phyloP scores from a whole-genome alignment of 768 basidiomycete species.

The Suillus lakei region DNA sequence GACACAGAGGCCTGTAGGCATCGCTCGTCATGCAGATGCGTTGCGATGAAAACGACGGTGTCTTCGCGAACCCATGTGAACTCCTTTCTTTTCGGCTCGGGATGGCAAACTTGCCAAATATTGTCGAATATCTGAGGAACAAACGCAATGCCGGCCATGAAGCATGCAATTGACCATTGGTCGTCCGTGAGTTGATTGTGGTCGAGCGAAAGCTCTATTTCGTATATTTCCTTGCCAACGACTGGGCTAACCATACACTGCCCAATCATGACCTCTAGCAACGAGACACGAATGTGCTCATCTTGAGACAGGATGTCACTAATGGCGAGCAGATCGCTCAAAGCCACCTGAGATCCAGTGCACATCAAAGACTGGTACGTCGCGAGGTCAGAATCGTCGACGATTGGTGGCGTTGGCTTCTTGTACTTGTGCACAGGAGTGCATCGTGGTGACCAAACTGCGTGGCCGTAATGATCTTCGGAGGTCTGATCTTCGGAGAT shows the following conservation, averaged over 20 bases:
- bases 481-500: neutral
- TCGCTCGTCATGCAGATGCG: slow-evolving; percentile 6
- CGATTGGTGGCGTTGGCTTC: neutral
- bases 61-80: slow-evolving; percentile 9
- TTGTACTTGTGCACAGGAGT: neutral
- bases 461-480: neutral
- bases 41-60: neutral
- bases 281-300: neutral
- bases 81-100: neutral
- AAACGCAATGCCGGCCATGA: neutral
- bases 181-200: neutral
- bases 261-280: neutral
- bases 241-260: neutral
- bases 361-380: neutral
- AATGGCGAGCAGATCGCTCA: neutral
- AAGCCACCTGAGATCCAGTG: neutral
- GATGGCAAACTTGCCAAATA: rapidly evolving
- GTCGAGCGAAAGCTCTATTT: neutral
- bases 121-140: neutral
- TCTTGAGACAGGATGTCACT: neutral
- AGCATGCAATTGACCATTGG: neutral
- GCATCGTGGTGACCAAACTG: neutral
- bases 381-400: neutral
- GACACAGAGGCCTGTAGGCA: slow-evolving; percentile 3
- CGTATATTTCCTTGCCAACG: neutral